These are phyloP conservation scores for Streptanthus diversifolius DNA, from an alignment of 345 rosid species.

Conservation along the genomic window DNA sequence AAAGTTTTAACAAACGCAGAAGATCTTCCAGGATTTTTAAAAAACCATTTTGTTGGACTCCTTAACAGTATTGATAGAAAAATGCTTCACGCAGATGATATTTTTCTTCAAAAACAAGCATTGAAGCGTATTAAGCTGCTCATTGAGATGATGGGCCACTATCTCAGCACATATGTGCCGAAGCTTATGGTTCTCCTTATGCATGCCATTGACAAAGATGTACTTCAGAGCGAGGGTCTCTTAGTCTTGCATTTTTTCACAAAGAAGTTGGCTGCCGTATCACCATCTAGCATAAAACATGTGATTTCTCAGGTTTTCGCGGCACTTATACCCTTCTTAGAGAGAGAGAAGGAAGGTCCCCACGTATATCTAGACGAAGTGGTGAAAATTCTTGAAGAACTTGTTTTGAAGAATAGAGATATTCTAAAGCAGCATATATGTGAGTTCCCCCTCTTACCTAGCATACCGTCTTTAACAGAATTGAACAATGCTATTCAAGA, in stretches of 20 bases:
- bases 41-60: slow-evolving; percentile 95
- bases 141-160: slow-evolving; percentile 89
- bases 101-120: slow-evolving; percentile 80
- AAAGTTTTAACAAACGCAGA: slow-evolving; percentile 69
- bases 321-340: slow-evolving; percentile 88
- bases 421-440: slow-evolving; percentile 80
- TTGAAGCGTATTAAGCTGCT: slow-evolving; percentile 82
- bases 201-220: slow-evolving; percentile 84
- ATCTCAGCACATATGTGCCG: slow-evolving; percentile 82
- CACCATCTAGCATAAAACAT: slow-evolving; percentile 85
- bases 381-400: slow-evolving; percentile 81
- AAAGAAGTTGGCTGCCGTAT: slow-evolving; percentile 61
- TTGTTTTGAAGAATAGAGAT: slow-evolving; percentile 71
- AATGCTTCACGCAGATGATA: slow-evolving; percentile 79
- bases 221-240: slow-evolving; percentile 85
- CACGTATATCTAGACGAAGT: slow-evolving; percentile 54
- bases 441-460: slow-evolving; percentile 90
- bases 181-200: slow-evolving; percentile 93
- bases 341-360: slow-evolving; percentile 61
- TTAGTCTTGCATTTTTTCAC: slow-evolving; percentile 78
- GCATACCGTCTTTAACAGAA: slow-evolving; percentile 64
- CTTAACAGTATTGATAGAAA: slow-evolving; percentile 90
- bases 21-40: slow-evolving; percentile 80
- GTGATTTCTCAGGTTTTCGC: slow-evolving; percentile 91
- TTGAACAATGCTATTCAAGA: slow-evolving; percentile 89